A percentile compares a stretch with the other conserved stretches of the same genome.
phyloP scores from a whole-genome alignment of 1,139 yeast species.

The Wickerhamiella pararugosa region DNA sequence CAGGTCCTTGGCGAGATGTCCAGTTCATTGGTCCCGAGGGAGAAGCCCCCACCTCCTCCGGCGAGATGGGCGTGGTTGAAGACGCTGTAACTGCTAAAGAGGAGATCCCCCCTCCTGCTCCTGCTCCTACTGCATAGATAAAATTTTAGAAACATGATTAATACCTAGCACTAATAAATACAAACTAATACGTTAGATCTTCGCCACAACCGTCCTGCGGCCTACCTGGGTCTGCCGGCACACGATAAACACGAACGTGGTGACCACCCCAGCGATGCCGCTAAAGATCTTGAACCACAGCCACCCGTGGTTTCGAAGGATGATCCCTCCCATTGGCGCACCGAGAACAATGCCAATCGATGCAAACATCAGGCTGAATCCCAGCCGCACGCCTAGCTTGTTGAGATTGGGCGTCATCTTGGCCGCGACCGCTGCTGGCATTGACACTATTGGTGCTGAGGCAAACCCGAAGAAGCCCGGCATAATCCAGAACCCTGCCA shows the following conservation, averaged over 20 bases:
- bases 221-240: too few relatives aligned
- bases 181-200: too few relatives aligned
- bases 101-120: conserved; percentile 3
- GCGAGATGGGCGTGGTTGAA: background rate
- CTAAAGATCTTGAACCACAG: conserved; percentile 10
- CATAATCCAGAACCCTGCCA: conserved; percentile 15
- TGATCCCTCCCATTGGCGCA: conserved; percentile 36
- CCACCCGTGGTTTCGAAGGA: conserved; percentile 15
- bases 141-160: background rate
- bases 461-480: conserved; percentile 36
- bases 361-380: conserved; percentile 44
- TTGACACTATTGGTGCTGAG: conserved; percentile 31
- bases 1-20: conserved; percentile 96
- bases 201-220: too few relatives aligned
- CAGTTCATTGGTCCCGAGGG: conserved; percentile 41
- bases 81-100: background rate
- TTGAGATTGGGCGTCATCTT: conserved; percentile 37
- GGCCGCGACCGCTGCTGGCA: conserved; percentile 30
- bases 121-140: conserved; percentile 2
- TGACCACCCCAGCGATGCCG: background rate
- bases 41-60: conserved; percentile 19
- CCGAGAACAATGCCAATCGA: conserved; percentile 38
- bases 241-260: too few relatives aligned
- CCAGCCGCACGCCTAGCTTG: conserved; percentile 33
- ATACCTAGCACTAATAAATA: background rate